These are phyloP conservation scores for Cerioporus squamosus DNA, from an alignment of 1,284 basidiomycete species.

Conservation along the genomic window DNA sequence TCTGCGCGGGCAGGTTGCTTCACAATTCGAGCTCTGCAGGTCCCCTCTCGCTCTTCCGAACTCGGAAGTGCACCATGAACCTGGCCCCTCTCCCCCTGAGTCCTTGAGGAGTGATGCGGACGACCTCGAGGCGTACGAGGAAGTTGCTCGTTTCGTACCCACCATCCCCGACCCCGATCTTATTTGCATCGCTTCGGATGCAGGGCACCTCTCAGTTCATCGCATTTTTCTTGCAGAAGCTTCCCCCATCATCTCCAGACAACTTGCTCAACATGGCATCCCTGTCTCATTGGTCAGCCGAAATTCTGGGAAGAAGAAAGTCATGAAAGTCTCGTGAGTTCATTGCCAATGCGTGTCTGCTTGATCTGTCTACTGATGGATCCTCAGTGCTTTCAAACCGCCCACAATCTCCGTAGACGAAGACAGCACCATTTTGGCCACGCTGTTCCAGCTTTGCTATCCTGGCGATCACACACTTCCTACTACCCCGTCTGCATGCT, in stretches of 20 bases:
- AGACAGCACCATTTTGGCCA: neutral
- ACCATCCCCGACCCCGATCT: neutral
- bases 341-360: too few species aligned
- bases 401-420: neutral
- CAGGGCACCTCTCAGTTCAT: too few species aligned
- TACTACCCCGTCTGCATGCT: neutral
- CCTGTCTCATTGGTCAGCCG: too few species aligned
- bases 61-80: neutral
- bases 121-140: constrained; percentile 12
- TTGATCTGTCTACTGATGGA: too few species aligned
- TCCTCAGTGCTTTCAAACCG: constrained; percentile 5
- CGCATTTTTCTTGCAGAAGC: neutral
- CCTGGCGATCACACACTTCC: neutral
- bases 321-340: too few species aligned
- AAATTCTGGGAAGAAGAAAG: too few species aligned
- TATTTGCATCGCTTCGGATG: too few species aligned
- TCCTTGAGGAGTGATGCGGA: neutral
- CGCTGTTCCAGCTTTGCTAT: constrained; percentile 47
- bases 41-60: neutral
- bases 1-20: neutral
- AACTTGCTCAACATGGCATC: too few species aligned
- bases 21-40: neutral
- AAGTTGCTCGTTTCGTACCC: constrained; percentile 2
- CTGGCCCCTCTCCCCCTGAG: neutral
- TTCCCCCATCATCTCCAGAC: neutral